Percentiles rank a stretch among this genome's conserved stretches.
phyloP scores from a whole-genome alignment of 768 basidiomycete species.

The Tulasnella sp. region DNA sequence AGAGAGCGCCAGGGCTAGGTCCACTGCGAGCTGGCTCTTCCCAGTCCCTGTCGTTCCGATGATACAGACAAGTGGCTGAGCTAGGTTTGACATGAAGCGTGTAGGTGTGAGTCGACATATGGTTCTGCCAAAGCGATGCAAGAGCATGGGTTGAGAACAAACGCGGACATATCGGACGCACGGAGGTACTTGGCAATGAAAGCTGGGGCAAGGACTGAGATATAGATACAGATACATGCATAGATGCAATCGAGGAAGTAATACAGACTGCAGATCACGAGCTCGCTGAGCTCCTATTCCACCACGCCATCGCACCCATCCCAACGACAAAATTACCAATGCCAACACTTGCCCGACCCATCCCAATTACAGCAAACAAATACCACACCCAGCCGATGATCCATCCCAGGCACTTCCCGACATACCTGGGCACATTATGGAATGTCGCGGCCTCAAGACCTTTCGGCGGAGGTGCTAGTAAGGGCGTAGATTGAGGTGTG shows the following conservation, averaged over 20 bases:
- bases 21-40: constrained; percentile 84
- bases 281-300: constrained; percentile 8
- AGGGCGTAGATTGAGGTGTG: constrained; percentile 23
- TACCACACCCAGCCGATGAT: constrained; percentile 73
- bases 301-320: constrained; percentile 24
- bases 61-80: constrained; percentile 59
- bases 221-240: no score
- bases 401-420: constrained; percentile 59
- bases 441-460: constrained; percentile 39
- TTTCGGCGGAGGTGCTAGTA: constrained; percentile 32
- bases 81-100: no score
- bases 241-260: no score
- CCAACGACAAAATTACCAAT: constrained; percentile 63
- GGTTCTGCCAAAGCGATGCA: no score
- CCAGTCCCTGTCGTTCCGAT: constrained; percentile 93
- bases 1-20: constrained; percentile 51
- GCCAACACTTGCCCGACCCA: constrained; percentile 60
- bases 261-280: no score
- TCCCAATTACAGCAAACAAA: constrained; percentile 60
- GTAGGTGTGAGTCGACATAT: no score
- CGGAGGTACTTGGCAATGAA: no score
- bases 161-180: no score
- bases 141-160: no score
- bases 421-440: constrained; percentile 29
- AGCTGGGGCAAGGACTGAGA: no score